Evolutionary conservation across 148 eudicot genomes (phyloP), one percentile per base, ranked within the genome.

Genomic region (Arbutus unedo): DNA sequence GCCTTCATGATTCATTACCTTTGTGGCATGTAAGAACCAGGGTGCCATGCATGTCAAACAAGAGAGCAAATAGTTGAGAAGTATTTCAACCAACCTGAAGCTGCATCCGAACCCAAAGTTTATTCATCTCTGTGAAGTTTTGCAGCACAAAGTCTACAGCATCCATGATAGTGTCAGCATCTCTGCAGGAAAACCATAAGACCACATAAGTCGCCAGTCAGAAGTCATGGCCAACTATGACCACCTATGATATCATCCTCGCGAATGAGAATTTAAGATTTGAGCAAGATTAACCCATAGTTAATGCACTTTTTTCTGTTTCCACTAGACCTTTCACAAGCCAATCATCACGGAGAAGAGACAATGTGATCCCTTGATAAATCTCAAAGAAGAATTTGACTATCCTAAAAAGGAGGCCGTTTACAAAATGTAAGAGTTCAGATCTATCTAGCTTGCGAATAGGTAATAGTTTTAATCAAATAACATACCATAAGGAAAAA

Each of bases 131-230:
- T 13, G 86, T 89, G 78, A 96, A 96, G 89, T 96, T 96, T 83
- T 96, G 99, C 71, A 96, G 90, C 85, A 94, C 99, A 91, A 96
- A 96, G 71, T 96, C 99, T 57, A 96, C 98, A 83, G 98, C 99
- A 90, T 96, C 99, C 97, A 91, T 92, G 74, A 94, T 90, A 47
- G 91, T 88, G 79, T 92, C 97, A 82, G 90, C 96, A 84, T 89
- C 97, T 88, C 99, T 96, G 87, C 79, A 91, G 21, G 73, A 77
- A 87, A 81, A 82, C 16, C 48, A 79, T 53, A 25, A 50, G n/a
- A 59, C 45, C 51, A 55, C 31, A 38, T 82, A 5, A 43, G 74
- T 75, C 19, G 51, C 21, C 56, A 83, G 71, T 73, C 14, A 68
- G 48, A 68, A 44, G 54, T 83, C 70, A 43, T 54, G 19, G 19